Evolutionary conservation across 768 basidiomycete genomes (phyloP), one percentile per base, ranked within the genome.

Genomic region (Flagelloscypha sp.): DNA sequence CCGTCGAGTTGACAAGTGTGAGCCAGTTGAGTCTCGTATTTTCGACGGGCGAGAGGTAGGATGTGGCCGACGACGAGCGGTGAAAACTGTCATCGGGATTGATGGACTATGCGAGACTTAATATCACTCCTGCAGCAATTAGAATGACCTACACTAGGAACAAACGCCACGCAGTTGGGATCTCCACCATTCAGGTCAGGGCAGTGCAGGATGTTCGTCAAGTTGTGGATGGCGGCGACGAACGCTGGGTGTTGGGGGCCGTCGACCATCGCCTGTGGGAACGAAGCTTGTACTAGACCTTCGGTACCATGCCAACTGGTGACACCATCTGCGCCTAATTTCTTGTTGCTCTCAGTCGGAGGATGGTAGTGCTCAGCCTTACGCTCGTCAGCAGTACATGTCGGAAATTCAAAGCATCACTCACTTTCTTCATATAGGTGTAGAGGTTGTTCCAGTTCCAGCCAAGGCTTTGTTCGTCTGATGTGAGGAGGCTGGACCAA

Each of bases 401-500:
- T 9, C 15, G 25, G 13, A 15, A 9, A 9, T 9, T 13, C 9
- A 9, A 9, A 9, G 25, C 8, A 19, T 29, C 19, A 30, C 19
- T 13, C 7, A 48, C 50, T 33, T 61, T 62, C 27, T 47, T 52
- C 58, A 66, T 62, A 11, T 48, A 54, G 19, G 31, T 17, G 36
- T 55, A 58, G 41, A 63, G 48, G 15, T 38, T 46, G 10, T 56
- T 44, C 62, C 63, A 66, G 30, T 57, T 59, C 63, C 64, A 66
- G 29, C 48, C 46, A 3, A 52, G 42, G 11, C 41, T 46, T 2
- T 52, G 54, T 34, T 50, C 48, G 8, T 46, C 37, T 11, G 47
- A 36, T 6, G 38, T 40, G 4, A 56, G 43, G 16, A 65, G 44
- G 10, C 45, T 38, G 22, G 46, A 40, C 36, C 48, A 46, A 2